Conservation (phyloP, 805 yeast species). For the Lipomyces yamanashiensis region DNA sequence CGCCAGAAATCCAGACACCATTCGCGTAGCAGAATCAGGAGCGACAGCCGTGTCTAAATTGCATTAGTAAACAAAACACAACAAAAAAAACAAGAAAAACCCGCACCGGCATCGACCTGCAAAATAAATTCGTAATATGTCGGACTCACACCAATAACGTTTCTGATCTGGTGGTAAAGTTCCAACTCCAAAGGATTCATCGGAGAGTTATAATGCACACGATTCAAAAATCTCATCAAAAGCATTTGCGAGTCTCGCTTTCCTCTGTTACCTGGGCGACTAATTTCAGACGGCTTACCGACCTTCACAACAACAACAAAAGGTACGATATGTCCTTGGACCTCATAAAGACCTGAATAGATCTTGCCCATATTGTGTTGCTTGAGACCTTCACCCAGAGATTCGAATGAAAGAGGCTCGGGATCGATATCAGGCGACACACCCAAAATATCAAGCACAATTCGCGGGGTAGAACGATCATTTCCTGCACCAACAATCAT, state of each 20-base stretch:
- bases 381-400: conserved; percentile 63
- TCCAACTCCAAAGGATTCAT: conserved; percentile 64
- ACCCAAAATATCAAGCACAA: conserved; percentile 60
- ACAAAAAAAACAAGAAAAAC: not conserved
- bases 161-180: conserved; percentile 58
- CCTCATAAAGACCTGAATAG: conserved; percentile 63
- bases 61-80: not conserved
- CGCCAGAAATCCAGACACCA: conserved; percentile 60
- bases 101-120: conserved; percentile 62
- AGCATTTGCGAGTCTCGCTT: conserved; percentile 68
- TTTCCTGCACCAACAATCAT: conserved; percentile 66
- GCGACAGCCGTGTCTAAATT: conserved; percentile 54
- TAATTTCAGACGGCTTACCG: conserved; percentile 63
- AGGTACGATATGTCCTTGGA: conserved; percentile 61
- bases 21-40: conserved; percentile 59
- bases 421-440: conserved; percentile 58
- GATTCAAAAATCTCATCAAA: conserved; percentile 63
- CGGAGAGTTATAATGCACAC: conserved; percentile 63
- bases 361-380: conserved; percentile 69
- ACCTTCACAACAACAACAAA: conserved; percentile 61
- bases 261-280: conserved; percentile 66
- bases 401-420: conserved; percentile 57
- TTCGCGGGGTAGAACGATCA: conserved; percentile 61
- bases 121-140: conserved; percentile 58
- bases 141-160: conserved; percentile 62